Evolutionary conservation across 192 early-diverging fungal species (phyloP).

Genomic region (Umbelopsis vinacea): DNA sequence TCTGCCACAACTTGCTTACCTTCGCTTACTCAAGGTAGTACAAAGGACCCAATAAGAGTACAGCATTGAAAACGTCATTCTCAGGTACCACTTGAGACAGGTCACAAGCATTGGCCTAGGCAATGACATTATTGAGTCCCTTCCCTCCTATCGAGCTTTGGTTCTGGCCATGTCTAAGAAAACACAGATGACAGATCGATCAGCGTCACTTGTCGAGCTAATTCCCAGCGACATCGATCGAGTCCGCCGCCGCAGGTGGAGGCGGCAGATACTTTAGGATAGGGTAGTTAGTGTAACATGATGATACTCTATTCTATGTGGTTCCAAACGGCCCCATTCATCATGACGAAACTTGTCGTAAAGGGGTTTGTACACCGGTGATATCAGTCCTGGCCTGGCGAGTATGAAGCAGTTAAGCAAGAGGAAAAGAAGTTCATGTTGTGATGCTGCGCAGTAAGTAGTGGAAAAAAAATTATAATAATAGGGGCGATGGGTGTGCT

Average conservation of each 20-base stretch:
- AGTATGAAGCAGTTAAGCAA: background rate
- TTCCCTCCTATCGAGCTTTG: background rate
- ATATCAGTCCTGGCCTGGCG: background rate
- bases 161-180: background rate
- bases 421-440: too few relatives aligned
- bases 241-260: background rate
- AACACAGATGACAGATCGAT: background rate
- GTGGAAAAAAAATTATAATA: too few relatives aligned
- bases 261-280: slow-evolving; percentile 13
- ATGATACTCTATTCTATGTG: background rate
- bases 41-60: background rate
- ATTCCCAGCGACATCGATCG: background rate
- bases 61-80: slow-evolving; percentile 4
- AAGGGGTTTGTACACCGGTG: background rate
- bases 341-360: slow-evolving; percentile 1
- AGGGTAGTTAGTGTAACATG: background rate
- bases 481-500: too few relatives aligned
- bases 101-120: slow-evolving; percentile 11
- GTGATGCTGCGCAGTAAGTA: too few relatives aligned
- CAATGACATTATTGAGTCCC: background rate
- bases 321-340: slow-evolving; percentile 2
- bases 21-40: background rate
- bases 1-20: background rate
- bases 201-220: background rate
- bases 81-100: slow-evolving; percentile 10